Percentiles rank a stretch among this genome's conserved stretches.
phyloP scores from a whole-genome alignment of 352 stramenopile genomes.

The Phytophthora idaei region DNA sequence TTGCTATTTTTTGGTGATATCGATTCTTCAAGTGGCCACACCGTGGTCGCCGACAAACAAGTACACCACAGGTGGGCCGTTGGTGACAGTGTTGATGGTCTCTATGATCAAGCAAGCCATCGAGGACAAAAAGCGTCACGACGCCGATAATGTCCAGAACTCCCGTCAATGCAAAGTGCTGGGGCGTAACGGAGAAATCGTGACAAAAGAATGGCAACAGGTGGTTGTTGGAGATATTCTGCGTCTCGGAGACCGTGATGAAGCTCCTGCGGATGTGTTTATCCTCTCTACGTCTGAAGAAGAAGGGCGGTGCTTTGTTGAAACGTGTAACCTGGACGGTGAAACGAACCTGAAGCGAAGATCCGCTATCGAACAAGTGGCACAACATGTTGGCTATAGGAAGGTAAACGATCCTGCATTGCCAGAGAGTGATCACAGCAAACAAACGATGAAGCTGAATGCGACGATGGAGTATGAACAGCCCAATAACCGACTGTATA shows the following conservation, averaged over 20 bases:
- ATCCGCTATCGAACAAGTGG: constrained; percentile 56
- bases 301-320: constrained; percentile 88
- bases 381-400: constrained; percentile 62
- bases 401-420: constrained; percentile 59
- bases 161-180: constrained; percentile 57
- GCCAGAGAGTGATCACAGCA: constrained; percentile 41
- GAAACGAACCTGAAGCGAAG: constrained; percentile 94
- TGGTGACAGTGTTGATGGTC: constrained; percentile 76
- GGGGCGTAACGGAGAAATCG: constrained; percentile 38
- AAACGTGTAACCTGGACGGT: constrained; percentile 94
- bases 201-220: constrained; percentile 73
- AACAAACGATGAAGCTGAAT: constrained; percentile 47
- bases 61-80: constrained; percentile 75
- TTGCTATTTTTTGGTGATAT: constrained; percentile 95
- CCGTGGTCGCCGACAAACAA: constrained; percentile 75
- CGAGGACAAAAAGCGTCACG: constrained; percentile 82
- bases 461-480: constrained; percentile 70
- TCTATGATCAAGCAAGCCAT: constrained; percentile 82
- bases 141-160: constrained; percentile 71
- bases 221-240: constrained; percentile 78
- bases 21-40: constrained; percentile 89
- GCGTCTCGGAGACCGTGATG: constrained; percentile 55
- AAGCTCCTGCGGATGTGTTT: constrained; percentile 70
- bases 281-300: constrained; percentile 77
- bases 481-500: constrained; percentile 82